phyloP scores from a whole-genome alignment of 257 asterid genomes.

The Ballota nigra region DNA sequence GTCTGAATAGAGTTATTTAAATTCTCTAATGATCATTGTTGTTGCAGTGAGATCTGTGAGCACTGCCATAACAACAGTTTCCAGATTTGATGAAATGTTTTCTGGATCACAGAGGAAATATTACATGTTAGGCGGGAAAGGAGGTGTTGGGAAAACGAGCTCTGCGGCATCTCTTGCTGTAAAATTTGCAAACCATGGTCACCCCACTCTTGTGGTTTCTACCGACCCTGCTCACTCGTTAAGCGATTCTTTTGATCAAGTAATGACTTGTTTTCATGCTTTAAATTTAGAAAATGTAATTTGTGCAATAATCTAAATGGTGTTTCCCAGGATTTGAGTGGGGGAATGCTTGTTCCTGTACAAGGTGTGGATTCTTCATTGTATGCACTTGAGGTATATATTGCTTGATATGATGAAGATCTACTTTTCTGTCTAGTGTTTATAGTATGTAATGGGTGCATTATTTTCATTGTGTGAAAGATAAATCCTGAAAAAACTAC shows the following conservation, averaged over 20 bases:
- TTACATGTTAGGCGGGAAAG: slow-evolving; percentile 80
- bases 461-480: slow-evolving; percentile 31
- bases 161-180: slow-evolving; percentile 87
- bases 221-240: slow-evolving; percentile 82
- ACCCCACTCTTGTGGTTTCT: slow-evolving; percentile 65
- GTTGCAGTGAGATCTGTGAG: slow-evolving; percentile 52
- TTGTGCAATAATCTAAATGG: neutral
- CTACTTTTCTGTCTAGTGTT: neutral
- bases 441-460: slow-evolving; percentile 9
- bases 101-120: slow-evolving; percentile 58
- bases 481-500: slow-evolving; percentile 59
- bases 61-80: slow-evolving; percentile 30
- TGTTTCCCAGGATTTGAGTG: slow-evolving; percentile 55
- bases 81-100: slow-evolving; percentile 53
- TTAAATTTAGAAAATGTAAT: neutral
- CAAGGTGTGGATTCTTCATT: slow-evolving; percentile 74
- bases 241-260: slow-evolving; percentile 82
- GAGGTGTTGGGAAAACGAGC: slow-evolving; percentile 86
- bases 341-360: slow-evolving; percentile 66
- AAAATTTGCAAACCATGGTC: slow-evolving; percentile 63
- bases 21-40: slow-evolving; percentile 15
- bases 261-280: slow-evolving; percentile 24
- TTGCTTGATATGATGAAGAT: slow-evolving; percentile 14
- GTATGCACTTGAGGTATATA: slow-evolving; percentile 62
- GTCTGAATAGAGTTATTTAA: neutral